Evolutionary conservation across 352 stramenopile species (phyloP), one percentile per base, ranked within the genome.

Genomic region (Pythium volutum): DNA sequence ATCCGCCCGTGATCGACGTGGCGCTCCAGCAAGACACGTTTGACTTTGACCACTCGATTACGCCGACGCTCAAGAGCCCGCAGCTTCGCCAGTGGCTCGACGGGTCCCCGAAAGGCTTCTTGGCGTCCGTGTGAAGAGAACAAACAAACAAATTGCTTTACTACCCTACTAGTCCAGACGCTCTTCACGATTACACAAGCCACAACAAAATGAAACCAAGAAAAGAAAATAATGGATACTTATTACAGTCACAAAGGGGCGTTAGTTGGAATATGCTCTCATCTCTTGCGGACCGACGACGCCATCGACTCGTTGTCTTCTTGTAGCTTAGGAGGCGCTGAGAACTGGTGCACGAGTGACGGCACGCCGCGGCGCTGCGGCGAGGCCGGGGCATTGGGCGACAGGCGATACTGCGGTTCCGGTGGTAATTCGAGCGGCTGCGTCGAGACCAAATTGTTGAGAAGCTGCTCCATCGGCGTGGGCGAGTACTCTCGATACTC

Each of bases 11-110:
- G 53, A 90, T 95, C 43, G 85, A 95, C 53, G 83, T 95, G 2
- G 78, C 78, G 5, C 55, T 91, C 41, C 82, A 90, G 55, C 82
- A 93, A 41, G 85, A 95, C 53, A 87, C 79, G 22, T 92, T 95
- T 41, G 85, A 91, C 54, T 91, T 95, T 43, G 85, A 95, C 51
- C 78, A 91, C 46, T 91, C 83, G 12, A 88, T 93, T 55, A 93
- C 85, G 26, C 81, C 85, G n/a, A 93, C 85, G 33, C 77, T 95
- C 56, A 95, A 92, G 67, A 95, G 85, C 36, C 85, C 85, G 26
- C 83, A 95, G 66, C 57, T 95, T 3, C 71, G 80, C 27, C 85
- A 95, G 66, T 95, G 83, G 83, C 71, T 95, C 18, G 85, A 95
- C 43, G 72, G 81, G 12, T 93, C 85, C 12, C 85, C 85, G 4